A percentile compares a stretch with the other conserved stretches of the same genome.
Conservation (phyloP, 2,329 filamentous ascomycete genomes). For the Trichoderma atrobrunneum region DNA sequence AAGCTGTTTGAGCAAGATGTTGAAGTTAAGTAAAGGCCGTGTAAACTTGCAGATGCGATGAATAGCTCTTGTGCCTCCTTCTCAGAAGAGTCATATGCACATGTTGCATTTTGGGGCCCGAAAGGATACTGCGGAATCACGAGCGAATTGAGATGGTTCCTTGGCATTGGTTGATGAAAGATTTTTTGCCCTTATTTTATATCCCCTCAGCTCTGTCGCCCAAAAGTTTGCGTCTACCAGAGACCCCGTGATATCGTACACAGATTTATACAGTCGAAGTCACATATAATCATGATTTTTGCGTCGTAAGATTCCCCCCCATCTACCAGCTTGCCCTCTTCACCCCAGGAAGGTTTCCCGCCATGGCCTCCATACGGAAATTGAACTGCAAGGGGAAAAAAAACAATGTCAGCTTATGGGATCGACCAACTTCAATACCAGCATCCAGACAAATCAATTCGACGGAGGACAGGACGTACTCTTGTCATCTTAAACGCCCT, state of each 20-base stretch:
- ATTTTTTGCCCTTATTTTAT: background rate
- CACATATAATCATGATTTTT: background rate
- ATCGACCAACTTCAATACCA: background rate
- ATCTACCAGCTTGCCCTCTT: slow-evolving; percentile 93
- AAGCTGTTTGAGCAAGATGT: background rate
- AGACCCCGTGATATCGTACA: slow-evolving; percentile 10
- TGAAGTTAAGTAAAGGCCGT: background rate
- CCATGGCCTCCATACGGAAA: slow-evolving; percentile 86
- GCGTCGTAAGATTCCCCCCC: background rate
- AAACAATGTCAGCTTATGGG: background rate
- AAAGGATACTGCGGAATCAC: background rate
- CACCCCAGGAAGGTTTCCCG: slow-evolving; percentile 83
- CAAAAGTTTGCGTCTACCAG: background rate
- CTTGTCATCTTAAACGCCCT: slow-evolving; percentile 88
- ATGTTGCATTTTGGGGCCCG: background rate
- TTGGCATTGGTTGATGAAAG: background rate
- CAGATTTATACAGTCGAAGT: slow-evolving; percentile 2
- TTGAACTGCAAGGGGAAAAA: slow-evolving; percentile 66
- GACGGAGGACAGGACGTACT: slow-evolving; percentile 45
- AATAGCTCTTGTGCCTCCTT: background rate
- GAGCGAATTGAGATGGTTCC: background rate
- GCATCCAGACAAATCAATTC: background rate
- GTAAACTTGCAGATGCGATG: background rate
- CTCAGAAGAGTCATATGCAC: background rate
- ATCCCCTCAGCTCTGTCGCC: background rate